Conservation (phyloP, 495 filamentous ascomycete genomes). For the Xylaria telfairii region DNA sequence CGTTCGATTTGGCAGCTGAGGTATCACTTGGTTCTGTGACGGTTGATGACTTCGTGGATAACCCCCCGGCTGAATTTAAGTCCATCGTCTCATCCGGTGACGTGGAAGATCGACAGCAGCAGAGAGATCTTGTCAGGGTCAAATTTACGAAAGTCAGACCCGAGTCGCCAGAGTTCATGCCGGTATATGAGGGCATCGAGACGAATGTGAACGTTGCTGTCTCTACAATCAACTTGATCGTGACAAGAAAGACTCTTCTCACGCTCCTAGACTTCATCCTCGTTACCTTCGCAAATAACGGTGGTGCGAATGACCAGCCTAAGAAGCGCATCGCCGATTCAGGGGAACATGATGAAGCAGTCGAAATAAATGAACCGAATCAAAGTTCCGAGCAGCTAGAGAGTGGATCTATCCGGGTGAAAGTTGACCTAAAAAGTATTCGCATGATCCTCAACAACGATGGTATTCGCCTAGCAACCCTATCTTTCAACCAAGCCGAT, state of each 20-base stretch:
- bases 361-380: constrained; percentile 39
- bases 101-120: constrained; percentile 64
- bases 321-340: constrained; percentile 44
- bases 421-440: constrained; percentile 91
- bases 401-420: constrained; percentile 67
- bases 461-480: constrained; percentile 89
- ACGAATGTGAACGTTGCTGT: constrained; percentile 91
- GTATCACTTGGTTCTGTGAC: constrained; percentile 86
- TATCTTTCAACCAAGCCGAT: constrained; percentile 89
- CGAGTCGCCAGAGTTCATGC: constrained; percentile 91
- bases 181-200: constrained; percentile 88
- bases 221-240: constrained; percentile 93
- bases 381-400: constrained; percentile 40
- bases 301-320: constrained; percentile 47
- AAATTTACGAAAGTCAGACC: constrained; percentile 88
- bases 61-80: constrained; percentile 91
- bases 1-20: constrained; percentile 90
- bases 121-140: constrained; percentile 83
- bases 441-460: constrained; percentile 97
- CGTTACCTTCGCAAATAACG: constrained; percentile 86
- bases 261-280: constrained; percentile 96
- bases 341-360: constrained; percentile 46
- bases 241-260: constrained; percentile 90
- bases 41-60: constrained; percentile 91
- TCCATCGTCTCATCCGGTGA: constrained; percentile 92